phyloP scores from a whole-genome alignment of 2,329 filamentous ascomycete genomes.

The Diplodia mutila region DNA sequence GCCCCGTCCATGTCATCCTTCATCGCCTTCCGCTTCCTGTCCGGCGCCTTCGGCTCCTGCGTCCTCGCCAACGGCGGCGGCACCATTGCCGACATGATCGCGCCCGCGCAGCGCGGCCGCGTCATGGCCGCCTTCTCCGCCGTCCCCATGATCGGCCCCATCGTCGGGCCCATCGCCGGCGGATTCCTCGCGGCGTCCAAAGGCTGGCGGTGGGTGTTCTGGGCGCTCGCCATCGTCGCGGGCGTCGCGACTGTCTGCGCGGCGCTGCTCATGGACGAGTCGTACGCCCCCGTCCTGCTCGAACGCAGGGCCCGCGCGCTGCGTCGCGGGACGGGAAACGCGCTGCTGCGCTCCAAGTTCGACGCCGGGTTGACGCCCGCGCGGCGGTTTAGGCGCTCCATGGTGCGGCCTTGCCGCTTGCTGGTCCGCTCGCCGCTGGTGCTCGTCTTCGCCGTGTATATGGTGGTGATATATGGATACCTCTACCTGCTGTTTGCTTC shows the following conservation, averaged over 20 bases:
- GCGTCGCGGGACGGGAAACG: no score
- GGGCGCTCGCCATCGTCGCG: slow-evolving; percentile 37
- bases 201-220: slow-evolving; percentile 43
- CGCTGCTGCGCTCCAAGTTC: no score
- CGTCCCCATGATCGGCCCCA: slow-evolving; percentile 39
- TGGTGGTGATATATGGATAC: slow-evolving; percentile 51
- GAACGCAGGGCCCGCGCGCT: no score
- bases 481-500: slow-evolving; percentile 46
- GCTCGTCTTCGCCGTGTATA: slow-evolving; percentile 52
- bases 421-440: slow-evolving; percentile 61
- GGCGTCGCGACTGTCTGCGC: slow-evolving; percentile 34
- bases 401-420: slow-evolving; percentile 61
- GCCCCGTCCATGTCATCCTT: slow-evolving; percentile 32
- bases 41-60: slow-evolving; percentile 33
- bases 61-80: slow-evolving; percentile 28
- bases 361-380: no score
- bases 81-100: slow-evolving; percentile 35
- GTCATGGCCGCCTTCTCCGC: slow-evolving; percentile 32
- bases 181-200: slow-evolving; percentile 40
- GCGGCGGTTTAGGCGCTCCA: no score
- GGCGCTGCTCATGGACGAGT: slow-evolving; percentile 50
- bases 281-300: slow-evolving; percentile 52
- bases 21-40: slow-evolving; percentile 33
- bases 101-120: slow-evolving; percentile 30
- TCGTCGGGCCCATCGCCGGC: slow-evolving; percentile 38